Base-by-base conservation (phyloP, 345 rosid genomes). In the Chamaenerion angustifolium region DNA sequence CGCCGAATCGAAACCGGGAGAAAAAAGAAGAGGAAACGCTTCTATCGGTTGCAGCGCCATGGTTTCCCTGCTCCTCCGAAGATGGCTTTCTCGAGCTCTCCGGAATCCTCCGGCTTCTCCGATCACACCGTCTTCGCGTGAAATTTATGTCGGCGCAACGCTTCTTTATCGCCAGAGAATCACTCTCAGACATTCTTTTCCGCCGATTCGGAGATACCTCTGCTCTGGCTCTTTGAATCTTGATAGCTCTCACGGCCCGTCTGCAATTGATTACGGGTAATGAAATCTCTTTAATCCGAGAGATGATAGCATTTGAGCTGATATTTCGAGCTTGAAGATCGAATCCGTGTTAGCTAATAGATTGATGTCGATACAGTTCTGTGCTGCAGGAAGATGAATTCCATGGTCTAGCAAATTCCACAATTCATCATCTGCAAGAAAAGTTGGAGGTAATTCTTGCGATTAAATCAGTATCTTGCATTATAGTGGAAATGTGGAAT, bases 371-470 rank as follows among this genome's bases (percentile, higher is more conserved):
- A 60, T 52, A 68, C 90, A 85, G 95, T 71, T 72, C 75, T 59
- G 58, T 81, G 63, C 65, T 89, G 62, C 79, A 76, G 77, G 95
- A 85, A 60, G 88, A 81, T 66, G 95, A 90, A 64, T 90, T 83
- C 67, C 95, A 86, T 64, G 58, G 55, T 61, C 67, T 83, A 54
- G 94, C 98, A 15, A 76, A 83, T 65, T 68, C 74, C 41, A 81
- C 88, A 7, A 83, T 86, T 16, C 75, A 78, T 65, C 66, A 71
- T 48, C 79, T 86, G 61, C 94, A 79, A 59, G 98, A 81, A 73
- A 89, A 77, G 59, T 59, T 85, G 18, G 97, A 85, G 93, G 97
- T 79, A 58, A 31, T 15, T 11, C 8, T 14, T 35, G 46, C 8
- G 11, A 0, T 31, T 44, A 48, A 12, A 17, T 25, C 19, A 7